Base-by-base conservation (phyloP, 352 stramenopile species). In the Phytophthora vignae region DNA sequence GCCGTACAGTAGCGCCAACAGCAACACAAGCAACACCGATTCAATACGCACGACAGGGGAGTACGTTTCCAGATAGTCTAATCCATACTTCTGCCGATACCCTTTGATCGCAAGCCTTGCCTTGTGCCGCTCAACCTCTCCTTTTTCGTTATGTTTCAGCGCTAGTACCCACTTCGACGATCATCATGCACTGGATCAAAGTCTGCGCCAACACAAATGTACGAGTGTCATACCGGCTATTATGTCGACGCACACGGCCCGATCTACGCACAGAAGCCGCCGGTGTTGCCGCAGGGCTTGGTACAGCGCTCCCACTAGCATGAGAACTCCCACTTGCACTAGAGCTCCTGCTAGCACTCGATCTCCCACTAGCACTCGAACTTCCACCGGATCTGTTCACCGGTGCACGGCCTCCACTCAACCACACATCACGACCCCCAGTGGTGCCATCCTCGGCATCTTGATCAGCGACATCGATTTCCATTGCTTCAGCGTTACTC, bases 391-490 rank as follows among this genome's bases (percentile, higher is more conserved):
- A 21, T 21, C 10, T 42, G 36, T 5, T 10, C 9, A 14, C 36
- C 12, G 36, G 36, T 2, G 36, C 14, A 14, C 12, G 36, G 6
- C 10, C 12, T 17, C 36, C 10, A 5, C 36, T 44, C 14, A 44
- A n/a, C n/a, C n/a, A n/a, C n/a, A n/a, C n/a, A n/a, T n/a, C n/a
- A n/a, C n/a, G n/a, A n/a, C n/a, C n/a, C n/a, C n/a, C n/a, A n/a
- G n/a, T n/a, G n/a, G n/a, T n/a, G n/a, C n/a, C n/a, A n/a, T n/a
- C n/a, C n/a, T n/a, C n/a, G n/a, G n/a, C n/a, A n/a, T n/a, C n/a
- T n/a, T n/a, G n/a, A n/a, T n/a, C n/a, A n/a, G 44, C 11, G 44
- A 25, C 44, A 52, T 52, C 44, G 44, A 25, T n/a, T 52, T 52
- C 44, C 44, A 52, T 52, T 25, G 44, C 44, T 52, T 27, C 44